phyloP scores from a whole-genome alignment of 1,284 basidiomycete species.

The Naganishia sp. region DNA sequence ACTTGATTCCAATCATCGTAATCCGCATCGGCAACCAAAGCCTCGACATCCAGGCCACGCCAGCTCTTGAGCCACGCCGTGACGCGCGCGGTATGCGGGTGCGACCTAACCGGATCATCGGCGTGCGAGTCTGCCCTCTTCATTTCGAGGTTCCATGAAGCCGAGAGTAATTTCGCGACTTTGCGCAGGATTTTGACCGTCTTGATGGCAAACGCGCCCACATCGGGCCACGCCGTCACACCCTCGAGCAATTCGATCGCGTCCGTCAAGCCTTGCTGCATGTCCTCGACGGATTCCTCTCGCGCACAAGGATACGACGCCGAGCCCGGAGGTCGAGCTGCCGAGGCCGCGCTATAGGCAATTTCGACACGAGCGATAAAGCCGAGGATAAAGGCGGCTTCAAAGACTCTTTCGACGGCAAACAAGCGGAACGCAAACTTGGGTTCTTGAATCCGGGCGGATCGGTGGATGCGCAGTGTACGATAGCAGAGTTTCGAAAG shows the following conservation, averaged over 20 bases:
- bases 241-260: conserved; percentile 47
- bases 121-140: conserved; percentile 1
- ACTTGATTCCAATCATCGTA: conserved; percentile 36
- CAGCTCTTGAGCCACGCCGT: conserved; percentile 42
- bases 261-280: conserved; percentile 39
- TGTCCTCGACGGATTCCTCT: conserved; percentile 38
- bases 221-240: conserved; percentile 34
- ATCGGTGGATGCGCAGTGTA: conserved; percentile 44
- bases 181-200: conserved; percentile 43
- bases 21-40: conserved; percentile 45
- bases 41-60: conserved; percentile 42
- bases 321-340: conserved; percentile 23
- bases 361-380: conserved; percentile 47
- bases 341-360: conserved; percentile 33
- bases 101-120: conserved; percentile 9
- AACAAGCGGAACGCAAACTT: conserved; percentile 46
- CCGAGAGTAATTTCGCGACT: conserved; percentile 29
- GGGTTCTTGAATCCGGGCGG: conserved; percentile 46
- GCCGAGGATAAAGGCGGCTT: conserved; percentile 43
- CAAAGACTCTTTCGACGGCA: conserved; percentile 45
- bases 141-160: conserved; percentile 8
- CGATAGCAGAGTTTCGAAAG: conserved; percentile 44
- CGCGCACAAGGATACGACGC: conserved; percentile 23
- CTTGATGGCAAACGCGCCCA: conserved; percentile 37
- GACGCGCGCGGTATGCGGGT: conserved; percentile 32